phyloP scores from a whole-genome alignment of 495 filamentous ascomycete genomes.

The Stereocaulon alpinum region DNA sequence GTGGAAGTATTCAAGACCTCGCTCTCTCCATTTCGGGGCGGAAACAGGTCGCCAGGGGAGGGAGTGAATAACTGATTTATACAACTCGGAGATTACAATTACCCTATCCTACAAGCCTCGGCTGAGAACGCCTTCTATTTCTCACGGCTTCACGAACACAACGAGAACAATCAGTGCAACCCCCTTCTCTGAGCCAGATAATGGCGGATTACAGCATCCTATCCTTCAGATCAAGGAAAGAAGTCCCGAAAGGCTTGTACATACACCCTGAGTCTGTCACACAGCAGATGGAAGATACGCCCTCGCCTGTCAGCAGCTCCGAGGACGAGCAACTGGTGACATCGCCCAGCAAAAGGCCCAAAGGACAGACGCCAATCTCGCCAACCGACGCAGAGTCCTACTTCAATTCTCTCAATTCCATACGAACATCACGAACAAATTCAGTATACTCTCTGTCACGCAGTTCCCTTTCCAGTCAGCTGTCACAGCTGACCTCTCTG shows the following conservation, averaged over 20 bases:
- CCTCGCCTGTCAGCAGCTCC: slow-evolving; percentile 23
- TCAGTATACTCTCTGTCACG: slow-evolving; percentile 86
- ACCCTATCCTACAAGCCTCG: no score
- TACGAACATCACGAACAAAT: slow-evolving; percentile 44
- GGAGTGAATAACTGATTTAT: not conserved
- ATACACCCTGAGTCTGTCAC: not conserved
- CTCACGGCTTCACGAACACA: not conserved
- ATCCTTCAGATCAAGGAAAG: not conserved
- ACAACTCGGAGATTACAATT: not conserved
- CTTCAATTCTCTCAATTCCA: slow-evolving; percentile 38
- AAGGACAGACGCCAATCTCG: slow-evolving; percentile 4
- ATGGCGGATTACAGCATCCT: slow-evolving; percentile 4
- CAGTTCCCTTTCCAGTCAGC: slow-evolving; percentile 80
- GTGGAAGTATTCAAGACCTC: not conserved
- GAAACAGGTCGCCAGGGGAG: not conserved
- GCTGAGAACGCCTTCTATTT: not conserved
- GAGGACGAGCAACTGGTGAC: slow-evolving; percentile 27
- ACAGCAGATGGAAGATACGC: not conserved
- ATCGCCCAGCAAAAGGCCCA: slow-evolving; percentile 15
- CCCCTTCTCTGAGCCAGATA: not conserved
- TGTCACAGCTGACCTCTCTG: slow-evolving; percentile 76
- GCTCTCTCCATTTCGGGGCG: not conserved
- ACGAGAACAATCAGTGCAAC: not conserved
- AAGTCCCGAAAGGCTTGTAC: slow-evolving; percentile 2
- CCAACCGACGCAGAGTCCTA: slow-evolving; percentile 41